Evolutionary conservation across 108 stramenopile species (phyloP).

Genomic region (Discostella stelligeroides): DNA sequence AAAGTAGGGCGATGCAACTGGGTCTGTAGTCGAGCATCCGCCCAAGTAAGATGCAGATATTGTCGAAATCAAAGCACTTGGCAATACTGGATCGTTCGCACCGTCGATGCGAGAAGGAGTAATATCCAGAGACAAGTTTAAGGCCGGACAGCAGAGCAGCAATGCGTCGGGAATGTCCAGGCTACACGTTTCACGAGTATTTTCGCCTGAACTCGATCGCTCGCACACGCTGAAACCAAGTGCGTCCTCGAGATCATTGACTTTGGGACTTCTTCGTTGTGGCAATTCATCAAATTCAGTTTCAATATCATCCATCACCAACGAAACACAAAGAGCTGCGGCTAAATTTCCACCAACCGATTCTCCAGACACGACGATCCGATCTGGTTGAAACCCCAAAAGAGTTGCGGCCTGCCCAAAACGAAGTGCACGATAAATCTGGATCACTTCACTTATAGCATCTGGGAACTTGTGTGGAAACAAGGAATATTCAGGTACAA

Average conservation of each 20-base stretch:
- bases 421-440: constrained; percentile 61
- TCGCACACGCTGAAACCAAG: constrained; percentile 15
- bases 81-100: constrained; percentile 78
- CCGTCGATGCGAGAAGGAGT: constrained; percentile 72
- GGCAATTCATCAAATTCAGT: constrained; percentile 22
- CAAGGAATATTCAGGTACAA: constrained; percentile 81
- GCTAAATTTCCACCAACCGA: constrained; percentile 83
- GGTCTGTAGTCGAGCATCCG: constrained; percentile 57
- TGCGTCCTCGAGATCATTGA: constrained; percentile 31
- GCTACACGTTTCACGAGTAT: background rate
- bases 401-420: constrained; percentile 54
- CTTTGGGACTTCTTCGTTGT: constrained; percentile 17
- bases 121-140: constrained; percentile 69
- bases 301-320: constrained; percentile 49
- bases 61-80: constrained; percentile 68
- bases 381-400: constrained; percentile 74
- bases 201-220: background rate
- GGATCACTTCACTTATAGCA: constrained; percentile 61
- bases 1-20: constrained; percentile 78
- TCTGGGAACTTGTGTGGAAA: constrained; percentile 78
- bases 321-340: constrained; percentile 68
- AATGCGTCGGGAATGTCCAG: constrained; percentile 69
- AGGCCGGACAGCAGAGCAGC: constrained; percentile 77
- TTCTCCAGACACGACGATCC: constrained; percentile 82
- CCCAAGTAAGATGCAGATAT: constrained; percentile 74